A percentile compares a stretch with the other conserved stretches of the same genome.
These are phyloP conservation scores for Actinidia chinensis DNA, from an alignment of 179 eudicot genomes.

Conservation along the genomic window DNA sequence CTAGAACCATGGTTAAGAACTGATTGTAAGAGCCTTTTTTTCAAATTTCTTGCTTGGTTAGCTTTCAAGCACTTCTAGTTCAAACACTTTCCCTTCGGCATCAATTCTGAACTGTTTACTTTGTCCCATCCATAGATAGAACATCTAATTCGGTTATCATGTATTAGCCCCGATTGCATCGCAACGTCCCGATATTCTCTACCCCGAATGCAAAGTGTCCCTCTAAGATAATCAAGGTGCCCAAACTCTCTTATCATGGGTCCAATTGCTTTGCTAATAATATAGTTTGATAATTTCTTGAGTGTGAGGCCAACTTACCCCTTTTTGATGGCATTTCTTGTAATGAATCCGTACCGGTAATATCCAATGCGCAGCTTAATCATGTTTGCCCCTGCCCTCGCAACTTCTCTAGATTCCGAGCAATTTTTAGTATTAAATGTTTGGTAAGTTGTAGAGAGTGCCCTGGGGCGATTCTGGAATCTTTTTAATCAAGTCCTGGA, in stretches of 20 bases:
- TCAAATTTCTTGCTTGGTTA: too few species aligned
- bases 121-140: too few species aligned
- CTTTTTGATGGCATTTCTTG: conserved; percentile 19
- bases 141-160: too few species aligned
- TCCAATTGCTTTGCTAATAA: not conserved
- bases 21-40: too few species aligned
- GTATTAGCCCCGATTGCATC: too few species aligned
- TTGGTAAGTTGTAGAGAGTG: conserved; percentile 26
- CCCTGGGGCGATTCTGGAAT: conserved; percentile 23
- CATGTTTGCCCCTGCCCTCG: not conserved
- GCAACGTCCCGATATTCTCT: too few species aligned
- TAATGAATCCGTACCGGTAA: not conserved
- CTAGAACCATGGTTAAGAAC: too few species aligned
- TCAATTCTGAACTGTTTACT: too few species aligned
- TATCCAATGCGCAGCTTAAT: not conserved
- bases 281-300: not conserved
- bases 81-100: too few species aligned
- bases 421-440: conserved; percentile 16
- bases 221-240: not conserved
- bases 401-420: not conserved
- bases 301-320: not conserved
- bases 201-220: too few species aligned
- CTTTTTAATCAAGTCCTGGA: not conserved
- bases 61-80: too few species aligned
- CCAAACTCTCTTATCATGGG: not conserved